These are phyloP conservation scores for Bolboschoenoplectus hybrid DNA, from an alignment of 202 grass and related monocot genomes.

Conservation along the genomic window DNA sequence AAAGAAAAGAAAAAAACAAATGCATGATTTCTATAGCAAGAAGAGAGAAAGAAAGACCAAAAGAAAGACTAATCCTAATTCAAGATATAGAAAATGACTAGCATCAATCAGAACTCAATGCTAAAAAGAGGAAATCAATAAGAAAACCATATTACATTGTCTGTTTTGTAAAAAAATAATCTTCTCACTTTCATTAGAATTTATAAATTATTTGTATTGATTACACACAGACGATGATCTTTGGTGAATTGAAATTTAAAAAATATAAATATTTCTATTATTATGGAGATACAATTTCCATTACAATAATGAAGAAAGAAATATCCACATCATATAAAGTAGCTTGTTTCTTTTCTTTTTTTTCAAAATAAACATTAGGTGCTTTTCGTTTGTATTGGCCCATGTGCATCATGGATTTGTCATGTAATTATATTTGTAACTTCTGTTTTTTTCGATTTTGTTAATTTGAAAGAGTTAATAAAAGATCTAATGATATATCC, in stretches of 20 bases:
- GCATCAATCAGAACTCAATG: conserved; percentile 27
- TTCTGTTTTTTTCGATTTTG: background rate
- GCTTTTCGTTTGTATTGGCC: background rate
- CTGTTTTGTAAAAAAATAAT: background rate
- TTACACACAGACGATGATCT: background rate
- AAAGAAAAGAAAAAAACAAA: conserved; percentile 9
- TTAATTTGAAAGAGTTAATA: background rate
- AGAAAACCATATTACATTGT: background rate
- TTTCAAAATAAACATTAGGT: background rate
- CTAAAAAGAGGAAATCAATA: background rate
- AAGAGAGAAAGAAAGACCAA: background rate
- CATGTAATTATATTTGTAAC: background rate
- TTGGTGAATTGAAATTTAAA: conserved; percentile 18
- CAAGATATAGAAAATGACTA: conserved; percentile 31
- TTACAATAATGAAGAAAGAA: background rate
- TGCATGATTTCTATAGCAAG: background rate
- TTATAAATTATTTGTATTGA: background rate
- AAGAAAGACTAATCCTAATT: conserved; percentile 14
- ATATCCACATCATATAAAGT: background rate
- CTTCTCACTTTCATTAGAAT: background rate
- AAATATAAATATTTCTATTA: background rate
- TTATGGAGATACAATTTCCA: background rate
- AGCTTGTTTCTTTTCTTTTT: background rate
- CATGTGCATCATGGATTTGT: background rate
- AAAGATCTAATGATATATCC: background rate